Percentiles rank a stretch among this genome's conserved stretches.
phyloP scores from a whole-genome alignment of 345 rosid species.

The Arabidopsis suecica region DNA sequence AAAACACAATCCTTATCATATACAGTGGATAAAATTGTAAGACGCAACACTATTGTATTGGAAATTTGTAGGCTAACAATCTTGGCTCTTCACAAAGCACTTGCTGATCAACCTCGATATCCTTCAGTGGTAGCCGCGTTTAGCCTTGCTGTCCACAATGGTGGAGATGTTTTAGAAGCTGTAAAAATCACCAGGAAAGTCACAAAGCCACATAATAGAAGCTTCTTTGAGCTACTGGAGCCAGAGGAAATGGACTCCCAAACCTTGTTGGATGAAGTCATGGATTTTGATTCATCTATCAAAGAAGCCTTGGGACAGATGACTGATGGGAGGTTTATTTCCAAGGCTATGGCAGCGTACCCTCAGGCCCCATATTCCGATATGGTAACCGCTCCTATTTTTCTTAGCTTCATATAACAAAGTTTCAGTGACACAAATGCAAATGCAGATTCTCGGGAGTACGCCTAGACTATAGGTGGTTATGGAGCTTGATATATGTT shows the following conservation, averaged over 20 bases:
- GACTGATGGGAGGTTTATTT: slow-evolving; percentile 62
- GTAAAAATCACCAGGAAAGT: slow-evolving; percentile 61
- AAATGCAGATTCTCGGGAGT: background rate
- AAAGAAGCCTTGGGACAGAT: slow-evolving; percentile 53
- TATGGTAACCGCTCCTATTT: slow-evolving; percentile 48
- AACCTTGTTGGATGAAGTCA: slow-evolving; percentile 55
- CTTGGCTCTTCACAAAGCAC: slow-evolving; percentile 78
- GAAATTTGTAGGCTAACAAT: slow-evolving; percentile 62
- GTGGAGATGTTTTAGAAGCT: slow-evolving; percentile 75
- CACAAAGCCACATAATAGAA: slow-evolving; percentile 49
- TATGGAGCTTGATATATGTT: background rate
- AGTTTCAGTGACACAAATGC: background rate
- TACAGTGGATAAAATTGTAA: background rate
- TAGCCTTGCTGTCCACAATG: slow-evolving; percentile 71
- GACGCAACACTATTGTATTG: background rate
- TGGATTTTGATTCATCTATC: slow-evolving; percentile 60
- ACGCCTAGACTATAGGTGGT: background rate
- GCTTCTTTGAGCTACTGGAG: slow-evolving; percentile 61
- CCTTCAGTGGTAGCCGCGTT: slow-evolving; percentile 76
- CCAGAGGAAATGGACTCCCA: slow-evolving; percentile 41
- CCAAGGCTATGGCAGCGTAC: slow-evolving; percentile 60
- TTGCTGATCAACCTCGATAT: slow-evolving; percentile 67
- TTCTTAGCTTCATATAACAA: background rate
- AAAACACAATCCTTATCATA: background rate
- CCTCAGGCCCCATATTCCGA: slow-evolving; percentile 74